Conservation (phyloP, 345 rosid species). For the Populus pruinosa region DNA sequence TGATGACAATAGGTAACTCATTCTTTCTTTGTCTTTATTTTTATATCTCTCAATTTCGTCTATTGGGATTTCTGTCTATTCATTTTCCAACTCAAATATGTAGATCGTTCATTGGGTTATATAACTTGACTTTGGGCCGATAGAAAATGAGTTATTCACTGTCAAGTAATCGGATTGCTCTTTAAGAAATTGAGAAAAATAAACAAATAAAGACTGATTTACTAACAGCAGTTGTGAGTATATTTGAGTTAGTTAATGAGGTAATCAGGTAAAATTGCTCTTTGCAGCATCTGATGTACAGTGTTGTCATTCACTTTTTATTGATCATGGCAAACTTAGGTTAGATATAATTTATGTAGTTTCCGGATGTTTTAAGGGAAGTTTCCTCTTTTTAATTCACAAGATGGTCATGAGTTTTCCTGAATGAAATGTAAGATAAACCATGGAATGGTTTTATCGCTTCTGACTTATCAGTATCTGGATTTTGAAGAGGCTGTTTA, state of each 20-base stretch:
- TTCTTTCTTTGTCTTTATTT: not conserved
- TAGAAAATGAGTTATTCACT: not conserved
- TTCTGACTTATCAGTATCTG: not conserved
- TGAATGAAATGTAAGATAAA: not conserved
- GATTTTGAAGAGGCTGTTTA: not conserved
- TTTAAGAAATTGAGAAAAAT: not conserved
- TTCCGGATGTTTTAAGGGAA: not conserved
- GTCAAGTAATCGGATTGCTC: not conserved
- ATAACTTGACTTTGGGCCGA: not conserved
- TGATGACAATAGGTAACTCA: slow-evolving; percentile 78
- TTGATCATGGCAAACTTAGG: not conserved
- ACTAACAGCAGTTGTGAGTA: not conserved
- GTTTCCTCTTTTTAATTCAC: not conserved
- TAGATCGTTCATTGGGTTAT: too few relatives aligned
- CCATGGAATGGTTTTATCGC: not conserved
- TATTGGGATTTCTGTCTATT: not conserved
- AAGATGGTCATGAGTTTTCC: not conserved
- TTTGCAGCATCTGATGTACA: not conserved
- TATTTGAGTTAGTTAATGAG: not conserved
- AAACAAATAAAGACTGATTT: not conserved
- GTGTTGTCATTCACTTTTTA: not conserved
- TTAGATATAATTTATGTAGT: not conserved
- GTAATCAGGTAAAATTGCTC: not conserved
- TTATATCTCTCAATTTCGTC: not conserved
- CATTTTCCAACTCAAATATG: not conserved